A percentile compares a stretch with the other conserved stretches of the same genome.
Evolutionary conservation across 768 basidiomycete species (phyloP).

Genomic region (Pleurotus sapidus): DNA sequence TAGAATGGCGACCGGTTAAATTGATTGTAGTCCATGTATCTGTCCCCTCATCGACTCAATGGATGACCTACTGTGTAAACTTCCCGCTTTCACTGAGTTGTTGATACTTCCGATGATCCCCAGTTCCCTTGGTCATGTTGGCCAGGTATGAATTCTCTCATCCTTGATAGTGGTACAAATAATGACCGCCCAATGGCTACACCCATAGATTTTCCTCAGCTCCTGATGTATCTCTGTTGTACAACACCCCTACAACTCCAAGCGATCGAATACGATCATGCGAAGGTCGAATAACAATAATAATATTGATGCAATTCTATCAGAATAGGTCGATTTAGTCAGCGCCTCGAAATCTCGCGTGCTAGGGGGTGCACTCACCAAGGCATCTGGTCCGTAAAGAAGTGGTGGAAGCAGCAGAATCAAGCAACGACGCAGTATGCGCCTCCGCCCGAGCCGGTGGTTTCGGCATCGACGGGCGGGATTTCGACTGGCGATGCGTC

Average conservation of each 20-base stretch:
- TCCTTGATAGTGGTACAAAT: neutral
- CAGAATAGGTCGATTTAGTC: neutral
- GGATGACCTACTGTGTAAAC: neutral
- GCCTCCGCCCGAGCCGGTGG: slow-evolving; percentile 5
- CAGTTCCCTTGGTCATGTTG: neutral
- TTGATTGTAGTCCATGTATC: neutral
- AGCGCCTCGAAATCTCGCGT: neutral
- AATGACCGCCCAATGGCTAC: neutral
- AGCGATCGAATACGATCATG: neutral
- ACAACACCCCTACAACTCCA: slow-evolving; percentile 7
- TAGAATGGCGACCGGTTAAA: neutral
- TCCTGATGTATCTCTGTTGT: neutral
- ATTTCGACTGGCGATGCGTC: slow-evolving; percentile 1
- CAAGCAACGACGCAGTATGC: slow-evolving; percentile 10
- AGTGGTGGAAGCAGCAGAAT: neutral
- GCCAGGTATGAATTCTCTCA: neutral
- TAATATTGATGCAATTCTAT: slow-evolving; percentile 7
- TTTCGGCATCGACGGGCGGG: slow-evolving; percentile 8
- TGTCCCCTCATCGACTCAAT: neutral
- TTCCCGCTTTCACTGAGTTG: neutral
- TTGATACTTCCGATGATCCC: neutral
- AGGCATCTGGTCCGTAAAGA: neutral
- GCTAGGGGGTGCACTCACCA: neutral
- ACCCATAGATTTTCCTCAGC: neutral
- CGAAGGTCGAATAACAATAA: slow-evolving; percentile 10